Base-by-base conservation (phyloP, 2,329 filamentous ascomycete species). In the Alternaria atra region DNA sequence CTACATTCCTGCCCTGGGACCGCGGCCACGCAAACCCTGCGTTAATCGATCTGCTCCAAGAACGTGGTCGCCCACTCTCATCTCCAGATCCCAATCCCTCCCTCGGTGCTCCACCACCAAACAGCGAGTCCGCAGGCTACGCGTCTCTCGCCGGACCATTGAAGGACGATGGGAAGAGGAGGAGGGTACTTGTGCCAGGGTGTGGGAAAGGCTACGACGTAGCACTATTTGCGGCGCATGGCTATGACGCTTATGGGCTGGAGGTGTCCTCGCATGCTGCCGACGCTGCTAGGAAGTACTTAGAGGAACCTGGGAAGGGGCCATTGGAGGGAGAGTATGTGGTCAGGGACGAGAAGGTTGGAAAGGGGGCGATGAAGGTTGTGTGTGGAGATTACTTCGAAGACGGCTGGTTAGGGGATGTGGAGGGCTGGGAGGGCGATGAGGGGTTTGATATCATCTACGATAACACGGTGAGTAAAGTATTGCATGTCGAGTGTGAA, bases 131-230 rank as follows among this genome's bases (percentile, higher is more conserved):
- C 7, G 34, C 34, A 20, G 57, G 52, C 17, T 63, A 55, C 25
- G 32, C 30, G 6, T 58, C 39, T 23, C 60, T 66, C 1, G 53
- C 61, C 2, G 71, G 74, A 4, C 53, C 72, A 2, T 20, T 69
- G 9, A 59, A 34, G 1, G 8, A 53, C 0, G 68, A 69, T 30
- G 70, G 72, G 56, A 77, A 29, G 70, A 80, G 77, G 57, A 86
- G 85, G 68, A 83, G 81, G 58, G 92, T 90, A 1, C 82, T 96
- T 8, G 90, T 97, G 0, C 91, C 93, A 0, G 93, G 92, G 5
- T 97, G 93, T 77, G 93, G 93, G 0, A 86, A 87, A 47, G 93
- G 93, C 5, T 90, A 95, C 73, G 93, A 97, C 79, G 91, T 93
- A 2, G 83, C 92, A 9, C 82, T 97, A 37, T 84, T 97, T 44